Base-by-base conservation (phyloP, 1,284 basidiomycete species). In the Ceratobasidium sp. region DNA sequence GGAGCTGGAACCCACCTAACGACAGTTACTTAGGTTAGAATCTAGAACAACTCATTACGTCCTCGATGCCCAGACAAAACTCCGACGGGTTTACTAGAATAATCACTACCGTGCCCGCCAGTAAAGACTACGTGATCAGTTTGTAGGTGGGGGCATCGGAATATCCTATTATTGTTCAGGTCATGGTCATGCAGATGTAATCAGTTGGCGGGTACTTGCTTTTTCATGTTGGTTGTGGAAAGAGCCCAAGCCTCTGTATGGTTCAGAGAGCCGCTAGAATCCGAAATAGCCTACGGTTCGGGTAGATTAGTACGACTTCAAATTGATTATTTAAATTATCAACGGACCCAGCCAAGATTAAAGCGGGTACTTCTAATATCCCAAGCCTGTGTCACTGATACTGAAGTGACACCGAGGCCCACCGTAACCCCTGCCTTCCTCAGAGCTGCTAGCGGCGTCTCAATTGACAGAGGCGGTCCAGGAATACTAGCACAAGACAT, bases 401-500 rank as follows among this genome's bases (percentile, higher is more conserved):
- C 41, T 14, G 39, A 60, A 2, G 58, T 43, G 14, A 43, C 41
- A 70, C 89, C 89, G 48, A 96, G 80, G 0, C 88, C 94, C 52
- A 96, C 90, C 0, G 84, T 87, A 23, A 96, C 89, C 45, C 89
- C 89, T 62, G 89, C 85, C 2, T 82, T 80, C 28, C 89, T 81
- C 18, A 96, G 83, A 58, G 84, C 84, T 10, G 85, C 81, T 18
- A 93, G 81, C 1, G 89, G 85, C 46, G 86, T 92, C 53, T 90
- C 84, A 62, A 85, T 81, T 10, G 88, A 87, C 6, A 96, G 79
- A 0, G 93, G 94, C 0, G 91, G 91, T 0, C 93, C 94, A 43
- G 89, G 84, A 21, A 92, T 80, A 70, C 88, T 89, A 64, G 16
- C n/a, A 12, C 10, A 30, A 14, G 28, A 12, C 10, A 14, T 14